Percentiles rank a stretch among this genome's conserved stretches.
These are phyloP conservation scores for Paspalum vaginatum DNA, from an alignment of 176 grass and related monocot genomes.

Conservation along the genomic window DNA sequence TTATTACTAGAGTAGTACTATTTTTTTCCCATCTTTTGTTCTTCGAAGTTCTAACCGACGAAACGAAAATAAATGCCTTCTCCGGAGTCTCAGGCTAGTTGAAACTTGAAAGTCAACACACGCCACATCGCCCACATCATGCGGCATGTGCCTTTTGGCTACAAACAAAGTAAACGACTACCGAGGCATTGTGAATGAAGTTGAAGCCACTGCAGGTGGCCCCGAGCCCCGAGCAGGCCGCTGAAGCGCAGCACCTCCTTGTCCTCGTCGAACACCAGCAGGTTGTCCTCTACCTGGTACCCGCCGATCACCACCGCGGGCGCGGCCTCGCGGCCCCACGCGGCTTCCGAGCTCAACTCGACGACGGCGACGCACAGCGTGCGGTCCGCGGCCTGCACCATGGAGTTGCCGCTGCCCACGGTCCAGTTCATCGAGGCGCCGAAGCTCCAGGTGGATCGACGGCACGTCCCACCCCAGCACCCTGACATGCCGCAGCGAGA, in stretches of 20 bases:
- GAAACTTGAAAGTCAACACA: neutral
- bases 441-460: slow-evolving; percentile 23
- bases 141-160: neutral
- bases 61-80: too few relatives aligned
- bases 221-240: neutral
- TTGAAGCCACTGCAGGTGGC: slow-evolving; percentile 37
- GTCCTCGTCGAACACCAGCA: slow-evolving; percentile 45
- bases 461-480: neutral
- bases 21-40: too few relatives aligned
- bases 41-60: too few relatives aligned
- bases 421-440: slow-evolving; percentile 40
- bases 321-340: neutral
- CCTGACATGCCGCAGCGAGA: neutral
- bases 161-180: neutral
- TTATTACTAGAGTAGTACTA: too few relatives aligned
- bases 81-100: too few relatives aligned
- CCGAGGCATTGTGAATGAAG: neutral
- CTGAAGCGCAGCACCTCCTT: slow-evolving; percentile 23
- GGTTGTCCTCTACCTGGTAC: slow-evolving; percentile 47
- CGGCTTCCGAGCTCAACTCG: neutral
- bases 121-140: neutral
- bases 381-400: slow-evolving; percentile 12
- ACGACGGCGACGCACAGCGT: slow-evolving; percentile 40
- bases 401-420: slow-evolving; percentile 19
- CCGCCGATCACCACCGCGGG: slow-evolving; percentile 42